These are phyloP conservation scores for Panus rudis DNA, from an alignment of 768 basidiomycete species.

Conservation along the genomic window DNA sequence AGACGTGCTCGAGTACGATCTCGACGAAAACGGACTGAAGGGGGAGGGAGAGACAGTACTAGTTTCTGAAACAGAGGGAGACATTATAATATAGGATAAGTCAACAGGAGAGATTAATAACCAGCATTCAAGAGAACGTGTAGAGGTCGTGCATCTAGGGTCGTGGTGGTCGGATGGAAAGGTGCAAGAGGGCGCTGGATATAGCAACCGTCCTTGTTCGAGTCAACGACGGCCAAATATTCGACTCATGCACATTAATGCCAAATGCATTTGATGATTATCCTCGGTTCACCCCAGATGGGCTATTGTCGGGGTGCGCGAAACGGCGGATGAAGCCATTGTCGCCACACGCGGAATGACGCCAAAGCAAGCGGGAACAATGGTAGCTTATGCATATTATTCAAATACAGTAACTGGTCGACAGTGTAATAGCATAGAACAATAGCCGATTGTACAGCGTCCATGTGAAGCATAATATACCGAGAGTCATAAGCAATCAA, in stretches of 20 bases:
- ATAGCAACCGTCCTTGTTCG: not conserved
- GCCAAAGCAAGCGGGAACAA: too few relatives aligned
- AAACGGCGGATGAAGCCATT: not conserved
- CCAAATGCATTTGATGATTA: not conserved
- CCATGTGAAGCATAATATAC: too few relatives aligned
- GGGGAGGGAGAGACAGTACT: slow-evolving; percentile 23
- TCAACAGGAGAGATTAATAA: slow-evolving; percentile 7
- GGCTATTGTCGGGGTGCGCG: not conserved
- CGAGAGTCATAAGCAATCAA: not conserved
- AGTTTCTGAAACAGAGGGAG: slow-evolving; percentile 27
- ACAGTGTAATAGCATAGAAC: too few relatives aligned
- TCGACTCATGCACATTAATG: not conserved
- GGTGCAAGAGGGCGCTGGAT: not conserved
- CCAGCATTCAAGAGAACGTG: slow-evolving; percentile 13
- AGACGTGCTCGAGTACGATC: slow-evolving; percentile 21
- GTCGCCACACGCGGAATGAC: too few relatives aligned
- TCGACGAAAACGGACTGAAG: slow-evolving; percentile 29
- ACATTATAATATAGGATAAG: slow-evolving; percentile 19
- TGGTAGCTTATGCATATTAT: too few relatives aligned
- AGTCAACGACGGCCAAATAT: not conserved
- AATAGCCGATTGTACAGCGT: too few relatives aligned
- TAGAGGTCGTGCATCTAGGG: slow-evolving; percentile 16
- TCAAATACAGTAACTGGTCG: too few relatives aligned
- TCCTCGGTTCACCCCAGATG: not conserved
- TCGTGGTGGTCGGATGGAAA: slow-evolving; percentile 1